A percentile compares a stretch with the other conserved stretches of the same genome.
Conservation (phyloP, 208 protist genomes). For the Phytomonas francai region DNA sequence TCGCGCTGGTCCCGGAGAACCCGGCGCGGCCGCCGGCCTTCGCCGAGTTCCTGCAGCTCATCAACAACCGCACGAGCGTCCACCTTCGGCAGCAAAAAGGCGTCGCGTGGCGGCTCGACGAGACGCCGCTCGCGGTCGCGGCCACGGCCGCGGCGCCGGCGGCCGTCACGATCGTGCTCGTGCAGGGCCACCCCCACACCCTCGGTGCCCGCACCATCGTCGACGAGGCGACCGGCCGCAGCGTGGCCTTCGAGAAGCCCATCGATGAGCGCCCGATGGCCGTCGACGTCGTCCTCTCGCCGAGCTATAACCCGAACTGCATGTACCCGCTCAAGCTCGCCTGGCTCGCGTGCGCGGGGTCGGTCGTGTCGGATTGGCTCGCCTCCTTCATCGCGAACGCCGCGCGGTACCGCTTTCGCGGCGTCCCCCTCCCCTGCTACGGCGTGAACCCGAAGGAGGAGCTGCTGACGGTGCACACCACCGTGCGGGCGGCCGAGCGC, state of each 20-base stretch:
- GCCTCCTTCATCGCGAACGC: conserved; percentile 63
- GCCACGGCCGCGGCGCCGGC: conserved; percentile 17
- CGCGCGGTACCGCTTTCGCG: conserved; percentile 41
- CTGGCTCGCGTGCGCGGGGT: conserved; percentile 66
- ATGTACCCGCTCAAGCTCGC: conserved; percentile 58
- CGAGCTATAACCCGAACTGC: conserved; percentile 43
- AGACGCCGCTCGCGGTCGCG: conserved; percentile 13
- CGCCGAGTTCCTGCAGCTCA: conserved; percentile 56
- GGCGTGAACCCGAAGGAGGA: conserved; percentile 22
- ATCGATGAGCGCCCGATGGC: conserved; percentile 56
- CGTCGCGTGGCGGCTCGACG: conserved; percentile 32
- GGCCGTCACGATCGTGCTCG: conserved; percentile 31
- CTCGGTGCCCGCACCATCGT: conserved; percentile 38
- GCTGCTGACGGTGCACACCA: conserved; percentile 28
- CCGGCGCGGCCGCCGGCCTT: conserved; percentile 36
- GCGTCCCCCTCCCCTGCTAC: conserved; percentile 49
- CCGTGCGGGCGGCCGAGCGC: conserved; percentile 29
- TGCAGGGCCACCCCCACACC: conserved; percentile 33
- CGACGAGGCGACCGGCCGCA: conserved; percentile 52
- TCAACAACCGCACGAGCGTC: conserved; percentile 54
- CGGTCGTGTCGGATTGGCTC: conserved; percentile 67
- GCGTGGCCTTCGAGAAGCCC: conserved; percentile 32
- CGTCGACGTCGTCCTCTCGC: conserved; percentile 50
- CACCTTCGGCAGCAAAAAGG: conserved; percentile 33
- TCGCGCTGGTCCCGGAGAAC: conserved; percentile 63